Base-by-base conservation (phyloP, 495 filamentous ascomycete species). In the Aspergillus cavernicola region DNA sequence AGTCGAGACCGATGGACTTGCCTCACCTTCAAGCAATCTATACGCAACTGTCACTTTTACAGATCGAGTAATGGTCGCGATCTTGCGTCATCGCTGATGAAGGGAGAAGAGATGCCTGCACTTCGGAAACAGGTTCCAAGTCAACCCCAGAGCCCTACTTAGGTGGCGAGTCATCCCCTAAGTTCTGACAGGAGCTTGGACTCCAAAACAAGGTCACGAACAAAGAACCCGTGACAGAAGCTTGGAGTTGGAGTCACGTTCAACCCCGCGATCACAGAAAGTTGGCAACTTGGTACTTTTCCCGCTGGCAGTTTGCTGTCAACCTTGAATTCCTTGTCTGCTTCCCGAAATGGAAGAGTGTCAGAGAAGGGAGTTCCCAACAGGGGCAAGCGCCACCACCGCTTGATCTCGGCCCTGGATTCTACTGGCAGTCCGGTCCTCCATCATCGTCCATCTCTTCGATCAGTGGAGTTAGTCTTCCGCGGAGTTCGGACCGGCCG, bases 401-500 rank as follows among this genome's bases (percentile, higher is more conserved):
- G 37, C 16, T 11, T 26, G n/a, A n/a, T 9, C 35, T 37, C 24
- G 10, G 12, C 19, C 35, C 9, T 32, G 26, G 32, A 40, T 28
- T 39, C 33, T 31, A 45, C 24, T 23, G 32, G 22, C 52, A 15
- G 22, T 20, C 42, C 19, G 6, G 16, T 26, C 13, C 26, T 31
- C 7, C 42, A 16, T 36, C 28, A 8, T 6, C 1, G n/a, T 22
- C 43, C 15, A 13, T 18, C 32, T 33, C 29, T 44, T 13, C 10
- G 23, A 38, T 23, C 15, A 20, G 47, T 45, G 53, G 56, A 52
- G 54, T 29, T 33, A 23, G 42, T 53, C 53, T 41, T 39, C 48
- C 58, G 58, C 53, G 58, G 62, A 61, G 53, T 5, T 24, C 56
- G 50, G 56, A 28, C 56, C 58, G 62, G 52, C 35, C 45, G 58